Base-by-base conservation (phyloP, 441 rosid species). In the Dalechampia spathulata region DNA sequence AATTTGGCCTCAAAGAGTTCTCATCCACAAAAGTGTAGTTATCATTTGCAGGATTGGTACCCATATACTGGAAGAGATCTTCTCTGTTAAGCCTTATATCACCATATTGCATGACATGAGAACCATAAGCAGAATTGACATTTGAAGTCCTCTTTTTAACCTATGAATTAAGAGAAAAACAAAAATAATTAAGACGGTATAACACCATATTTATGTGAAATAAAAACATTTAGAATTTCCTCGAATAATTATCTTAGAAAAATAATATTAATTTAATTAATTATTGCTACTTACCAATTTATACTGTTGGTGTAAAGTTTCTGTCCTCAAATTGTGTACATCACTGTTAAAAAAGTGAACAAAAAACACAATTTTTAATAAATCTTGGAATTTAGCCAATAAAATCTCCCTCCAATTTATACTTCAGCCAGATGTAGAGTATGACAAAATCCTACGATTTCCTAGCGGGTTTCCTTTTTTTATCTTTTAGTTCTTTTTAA, bases 21-120 rank as follows among this genome's bases (percentile, higher is more conserved):
- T 68, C 78, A n/a, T 71, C 82, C 52, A 76, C 72, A 60, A 78
- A 86, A 64, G 86, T 80, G 70, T 48, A 78, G 68, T 89, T 86
- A 45, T 85, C 97, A 63, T 92, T 92, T 55, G 81, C 95, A 38
- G 97, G 95, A 76, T 90, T 82, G 52, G 95, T 83, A 51, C 99
- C 99, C 69, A 89, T 65, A 62, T 90, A 90, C 54, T 63, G 36
- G 58, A 72, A 78, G 62, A 90, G 87, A 22, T 62, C 27, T 7
- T 78, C 68, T 69, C 63, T 72, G 79, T 79, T 75, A 41, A 85
- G 78, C 56, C 43, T 72, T 16, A 75, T 51, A 72, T 85, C 90
- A 34, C 99, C 96, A 57, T 75, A 93, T 49, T 83, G 85, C 97
- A 90, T 85, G 67, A 90, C 99, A 72, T 93, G 99, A 61, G 99